Base-by-base conservation (phyloP, 2,329 filamentous ascomycete species). In the Ascochyta fabae region DNA sequence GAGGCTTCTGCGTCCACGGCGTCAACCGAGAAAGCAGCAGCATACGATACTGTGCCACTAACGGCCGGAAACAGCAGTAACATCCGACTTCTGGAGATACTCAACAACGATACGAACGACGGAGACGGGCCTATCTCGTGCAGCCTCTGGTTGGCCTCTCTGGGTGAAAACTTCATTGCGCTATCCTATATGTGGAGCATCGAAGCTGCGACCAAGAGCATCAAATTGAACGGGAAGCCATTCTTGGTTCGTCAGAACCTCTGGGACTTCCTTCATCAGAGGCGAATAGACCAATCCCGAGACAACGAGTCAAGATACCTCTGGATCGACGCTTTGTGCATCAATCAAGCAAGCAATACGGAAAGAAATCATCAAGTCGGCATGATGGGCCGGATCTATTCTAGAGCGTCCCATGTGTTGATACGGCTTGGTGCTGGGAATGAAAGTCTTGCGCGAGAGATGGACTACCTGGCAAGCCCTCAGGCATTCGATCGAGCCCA, bases 291-390 rank as follows among this genome's bases (percentile, higher is more conserved):
- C 8, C 36, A 41, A 2, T n/a, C 10, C 6, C 15, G 4, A 13
- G 24, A 34, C 16, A 22, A 6, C 42, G 12, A 5, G 23, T 12
- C 27, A 9, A 23, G 16, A 12, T 16, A 12, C 12, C 13, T 44
- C 5, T 63, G 55, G 58, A 60, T 57, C n/a, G 58, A 57, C 10
- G 49, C 45, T 19, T 16, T 59, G 10, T 62, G 57, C 38, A 55
- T 60, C n/a, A 42, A 55, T 33, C 55, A 61, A 41, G 16, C 29
- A 6, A 45, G 51, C 15, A 12, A n/a, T 8, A 8, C 3, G 5
- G 49, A 58, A n/a, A 41, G 40, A 16, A 48, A 42, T n/a, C 38
- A 53, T 24, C 56, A 61, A 35, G 49, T 59, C 9, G 19, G 31
- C 10, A 38, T 52, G 16, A 53, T 61, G 56, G 50, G 51, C 16